A percentile compares a stretch with the other conserved stretches of the same genome.
Evolutionary conservation across 176 grass and related monocot genomes (phyloP).

Genomic region (Chrysopogon serrulatus): DNA sequence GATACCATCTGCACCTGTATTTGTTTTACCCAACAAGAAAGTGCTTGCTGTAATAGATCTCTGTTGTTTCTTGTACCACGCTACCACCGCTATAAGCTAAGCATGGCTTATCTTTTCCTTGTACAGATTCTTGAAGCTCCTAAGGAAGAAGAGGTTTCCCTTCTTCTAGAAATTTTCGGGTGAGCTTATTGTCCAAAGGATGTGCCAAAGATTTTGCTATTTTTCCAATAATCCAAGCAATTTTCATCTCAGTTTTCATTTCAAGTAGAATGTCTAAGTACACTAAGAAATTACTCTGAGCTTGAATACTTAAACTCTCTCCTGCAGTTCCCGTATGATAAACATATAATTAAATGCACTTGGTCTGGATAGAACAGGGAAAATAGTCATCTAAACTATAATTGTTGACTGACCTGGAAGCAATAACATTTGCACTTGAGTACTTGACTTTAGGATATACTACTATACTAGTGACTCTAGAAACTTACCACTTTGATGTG

Average conservation of each 20-base stretch:
- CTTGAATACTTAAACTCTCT: background rate
- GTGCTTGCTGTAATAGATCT: background rate
- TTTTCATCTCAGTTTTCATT: background rate
- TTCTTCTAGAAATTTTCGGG: conserved; percentile 90
- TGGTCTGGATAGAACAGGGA: background rate
- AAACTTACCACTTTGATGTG: background rate
- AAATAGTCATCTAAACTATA: background rate
- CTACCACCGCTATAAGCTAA: background rate
- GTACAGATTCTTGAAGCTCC: conserved; percentile 88
- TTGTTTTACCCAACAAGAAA: background rate
- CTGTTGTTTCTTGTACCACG: background rate
- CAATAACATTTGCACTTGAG: background rate
- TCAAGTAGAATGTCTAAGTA: background rate
- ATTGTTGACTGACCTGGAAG: background rate
- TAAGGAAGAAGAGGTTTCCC: conserved; percentile 84
- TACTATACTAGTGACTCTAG: background rate
- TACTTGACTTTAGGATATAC: background rate
- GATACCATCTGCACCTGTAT: conserved; percentile 2
- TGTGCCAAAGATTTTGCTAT: background rate
- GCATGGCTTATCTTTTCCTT: conserved; percentile 30
- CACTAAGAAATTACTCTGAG: background rate
- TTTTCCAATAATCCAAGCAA: background rate
- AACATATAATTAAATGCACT: background rate
- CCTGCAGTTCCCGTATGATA: background rate
- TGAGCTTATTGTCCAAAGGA: conserved; percentile 20